Evolutionary conservation across 257 asterid species (phyloP), one percentile per base, ranked within the genome.

Genomic region (Solanum habrochaites): DNA sequence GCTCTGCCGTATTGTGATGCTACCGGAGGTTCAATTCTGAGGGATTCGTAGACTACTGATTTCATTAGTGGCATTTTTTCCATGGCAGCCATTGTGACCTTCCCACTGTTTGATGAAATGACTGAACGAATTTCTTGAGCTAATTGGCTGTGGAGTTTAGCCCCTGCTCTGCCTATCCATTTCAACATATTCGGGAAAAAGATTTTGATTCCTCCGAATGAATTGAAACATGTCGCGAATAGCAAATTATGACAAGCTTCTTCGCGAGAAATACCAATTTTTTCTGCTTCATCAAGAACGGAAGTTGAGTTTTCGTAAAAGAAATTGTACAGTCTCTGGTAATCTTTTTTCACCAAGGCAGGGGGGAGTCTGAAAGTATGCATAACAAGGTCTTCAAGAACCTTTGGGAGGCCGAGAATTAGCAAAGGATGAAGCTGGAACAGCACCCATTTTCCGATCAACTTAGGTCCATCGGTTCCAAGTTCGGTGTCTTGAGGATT

Each of bases 1-100:
- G 99, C 99, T 62, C 87, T 87, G 0, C 90, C 98, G 93, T 94
- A 96, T 90, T 96, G 99, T 11, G 93, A 82, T 4, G 98, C 18
- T 1, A 96, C 95, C 21, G 99, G 99, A 16, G 99, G 99, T 73
- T 96, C 98, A 69, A 95, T 90, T 2, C 99, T 87, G 4, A 96
- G 91, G 1, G 91, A 85, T 49, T 96, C 99, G 92, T 95, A 94
- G 8, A 95, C 98, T 2, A 91, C 95, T 1, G 99, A 96, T 71
- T 95, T 95, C 93, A 93, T 88, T 89, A 96, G n/a, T 56, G 97
- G 91, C 99, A 96, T 95, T 15, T 62, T 77, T 29, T 96, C 99
- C 88, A 96, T 87, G 11, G 94, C 93, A 0, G 88, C 89, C 95
- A 96, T 92, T 23, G 98, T 89, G 10, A 94, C 83, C 12, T 88